Evolutionary conservation across 208 protist genomes (phyloP).

Genomic region (Crithidia fasciculata): DNA sequence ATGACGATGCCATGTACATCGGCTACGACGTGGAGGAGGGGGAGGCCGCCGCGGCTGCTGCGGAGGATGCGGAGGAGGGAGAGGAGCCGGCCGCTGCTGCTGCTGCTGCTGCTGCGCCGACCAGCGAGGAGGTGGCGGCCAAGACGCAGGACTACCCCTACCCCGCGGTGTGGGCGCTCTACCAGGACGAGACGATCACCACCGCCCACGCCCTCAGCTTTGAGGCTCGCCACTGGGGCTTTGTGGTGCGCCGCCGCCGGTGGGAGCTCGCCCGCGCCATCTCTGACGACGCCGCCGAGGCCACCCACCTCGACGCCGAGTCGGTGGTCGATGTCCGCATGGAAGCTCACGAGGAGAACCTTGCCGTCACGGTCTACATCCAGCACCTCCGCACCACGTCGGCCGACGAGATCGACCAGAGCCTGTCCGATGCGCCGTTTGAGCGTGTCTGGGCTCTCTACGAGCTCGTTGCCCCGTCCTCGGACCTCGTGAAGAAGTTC

Average conservation of each 20-base stretch:
- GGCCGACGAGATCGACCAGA: constrained; percentile 38
- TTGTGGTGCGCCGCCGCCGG: constrained; percentile 43
- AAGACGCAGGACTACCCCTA: constrained; percentile 42
- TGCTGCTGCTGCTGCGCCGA: neutral
- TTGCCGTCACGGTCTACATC: constrained; percentile 30
- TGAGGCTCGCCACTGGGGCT: constrained; percentile 46
- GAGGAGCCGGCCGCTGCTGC: neutral
- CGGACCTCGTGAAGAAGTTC: constrained; percentile 32
- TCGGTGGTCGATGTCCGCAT: constrained; percentile 33
- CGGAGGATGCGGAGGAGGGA: constrained; percentile 7
- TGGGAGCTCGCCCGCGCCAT: constrained; percentile 50
- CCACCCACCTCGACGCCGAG: constrained; percentile 34
- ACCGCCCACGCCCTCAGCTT: constrained; percentile 48
- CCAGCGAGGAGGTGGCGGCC: constrained; percentile 9
- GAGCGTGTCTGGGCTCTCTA: constrained; percentile 53
- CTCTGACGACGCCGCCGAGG: constrained; percentile 42
- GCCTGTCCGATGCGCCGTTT: constrained; percentile 44
- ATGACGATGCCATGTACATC: constrained; percentile 39
- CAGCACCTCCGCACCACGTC: constrained; percentile 33
- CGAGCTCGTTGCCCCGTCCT: constrained; percentile 37
- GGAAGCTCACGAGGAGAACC: constrained; percentile 22
- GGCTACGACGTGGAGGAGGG: constrained; percentile 31
- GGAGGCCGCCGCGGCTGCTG: constrained; percentile 3
- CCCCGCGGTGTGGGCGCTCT: constrained; percentile 46
- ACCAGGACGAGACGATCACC: constrained; percentile 37